Conservation (phyloP, 495 filamentous ascomycete species). For the Lophiotrema nucula region DNA sequence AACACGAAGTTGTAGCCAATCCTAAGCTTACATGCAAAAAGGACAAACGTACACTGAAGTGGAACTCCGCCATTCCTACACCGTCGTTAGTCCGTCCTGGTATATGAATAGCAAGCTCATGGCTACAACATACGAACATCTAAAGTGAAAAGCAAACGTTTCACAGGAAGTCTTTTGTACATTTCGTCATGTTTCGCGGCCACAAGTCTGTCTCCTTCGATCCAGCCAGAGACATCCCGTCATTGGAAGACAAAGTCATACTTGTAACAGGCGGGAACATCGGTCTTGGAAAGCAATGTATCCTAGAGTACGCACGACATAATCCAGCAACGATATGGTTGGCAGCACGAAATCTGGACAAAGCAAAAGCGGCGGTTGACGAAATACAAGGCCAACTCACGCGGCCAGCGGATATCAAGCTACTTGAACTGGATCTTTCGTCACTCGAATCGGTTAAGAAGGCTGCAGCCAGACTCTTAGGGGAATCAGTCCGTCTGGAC, state of each 20-base stretch:
- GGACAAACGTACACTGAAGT: no score
- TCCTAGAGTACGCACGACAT: conserved; percentile 35
- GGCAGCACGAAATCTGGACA: not conserved
- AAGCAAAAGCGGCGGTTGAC: not conserved
- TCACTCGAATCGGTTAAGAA: conserved; percentile 24
- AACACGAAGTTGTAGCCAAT: no score
- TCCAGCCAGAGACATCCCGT: conserved; percentile 32
- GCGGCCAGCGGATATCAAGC: not conserved
- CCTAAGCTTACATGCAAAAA: no score
- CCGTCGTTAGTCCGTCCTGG: no score
- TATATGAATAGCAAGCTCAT: no score
- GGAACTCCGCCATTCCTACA: no score
- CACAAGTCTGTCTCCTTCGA: conserved; percentile 34
- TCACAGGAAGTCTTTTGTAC: no score
- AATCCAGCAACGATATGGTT: conserved; percentile 35
- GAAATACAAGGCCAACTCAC: not conserved
- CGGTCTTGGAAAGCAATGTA: conserved; percentile 35
- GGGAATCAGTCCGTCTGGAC: conserved; percentile 15
- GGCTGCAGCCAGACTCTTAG: conserved; percentile 4
- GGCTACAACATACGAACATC: no score
- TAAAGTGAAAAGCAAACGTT: no score
- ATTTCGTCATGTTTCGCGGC: no score
- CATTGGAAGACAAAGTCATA: conserved; percentile 31
- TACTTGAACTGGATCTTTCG: conserved; percentile 27
- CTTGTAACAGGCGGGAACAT: conserved; percentile 37